Evolutionary conservation across 495 filamentous ascomycete species (phyloP).

Genomic region (Hypoxylon intermedium): DNA sequence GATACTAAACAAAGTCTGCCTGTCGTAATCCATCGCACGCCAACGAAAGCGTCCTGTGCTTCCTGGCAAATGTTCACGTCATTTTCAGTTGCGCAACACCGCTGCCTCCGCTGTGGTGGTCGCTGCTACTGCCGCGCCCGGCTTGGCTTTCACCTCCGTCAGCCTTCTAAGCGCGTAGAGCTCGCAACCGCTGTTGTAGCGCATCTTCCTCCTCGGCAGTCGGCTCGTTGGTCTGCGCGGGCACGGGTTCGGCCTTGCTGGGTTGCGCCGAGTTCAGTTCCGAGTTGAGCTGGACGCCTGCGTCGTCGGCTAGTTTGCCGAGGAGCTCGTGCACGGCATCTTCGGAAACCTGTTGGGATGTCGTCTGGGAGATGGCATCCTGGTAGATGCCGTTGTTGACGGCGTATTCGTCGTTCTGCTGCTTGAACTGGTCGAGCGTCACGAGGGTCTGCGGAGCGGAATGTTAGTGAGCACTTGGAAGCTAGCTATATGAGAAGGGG

Average conservation of each 20-base stretch:
- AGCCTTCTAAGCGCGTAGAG: slow-evolving; percentile 53
- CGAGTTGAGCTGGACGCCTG: slow-evolving; percentile 73
- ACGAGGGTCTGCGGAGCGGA: slow-evolving; percentile 51
- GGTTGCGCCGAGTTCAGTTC: slow-evolving; percentile 70
- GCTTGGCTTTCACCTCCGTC: neutral
- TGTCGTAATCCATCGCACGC: neutral
- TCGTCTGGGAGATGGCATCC: slow-evolving; percentile 77
- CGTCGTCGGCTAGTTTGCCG: slow-evolving; percentile 81
- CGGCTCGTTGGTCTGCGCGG: slow-evolving; percentile 57
- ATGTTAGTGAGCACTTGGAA: neutral
- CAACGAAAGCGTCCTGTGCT: neutral
- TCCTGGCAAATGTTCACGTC: slow-evolving; percentile 2
- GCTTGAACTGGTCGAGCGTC: slow-evolving; percentile 80
- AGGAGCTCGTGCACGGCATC: slow-evolving; percentile 84
- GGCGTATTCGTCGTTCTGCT: slow-evolving; percentile 84
- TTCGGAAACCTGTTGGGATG: slow-evolving; percentile 77
- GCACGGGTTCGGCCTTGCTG: slow-evolving; percentile 59
- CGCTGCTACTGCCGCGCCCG: neutral
- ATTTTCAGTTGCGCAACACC: neutral
- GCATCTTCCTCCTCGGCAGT: slow-evolving; percentile 70
- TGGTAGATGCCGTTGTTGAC: slow-evolving; percentile 84
- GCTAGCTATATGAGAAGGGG: slow-evolving; percentile 9
- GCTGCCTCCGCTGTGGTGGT: neutral
- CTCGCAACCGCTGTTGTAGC: slow-evolving; percentile 64
- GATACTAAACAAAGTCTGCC: slow-evolving; percentile 26